Base-by-base conservation (phyloP, 1,284 basidiomycete species). In the Sanguinoderma infundibulare region DNA sequence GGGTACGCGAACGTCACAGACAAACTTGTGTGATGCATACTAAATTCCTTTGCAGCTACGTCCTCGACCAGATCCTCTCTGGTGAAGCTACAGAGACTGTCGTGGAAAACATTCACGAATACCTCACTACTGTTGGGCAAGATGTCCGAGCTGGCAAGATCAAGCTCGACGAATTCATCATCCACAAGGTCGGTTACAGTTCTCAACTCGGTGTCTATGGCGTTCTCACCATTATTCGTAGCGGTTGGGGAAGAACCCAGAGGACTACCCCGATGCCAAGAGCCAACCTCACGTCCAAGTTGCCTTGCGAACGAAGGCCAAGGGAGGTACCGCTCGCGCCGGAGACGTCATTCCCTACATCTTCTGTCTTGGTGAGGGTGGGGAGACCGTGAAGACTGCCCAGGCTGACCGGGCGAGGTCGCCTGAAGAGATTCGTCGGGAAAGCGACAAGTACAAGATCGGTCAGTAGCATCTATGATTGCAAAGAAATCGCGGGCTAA, bases 331-430 rank as follows among this genome's bases (percentile, higher is more conserved):
- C 20, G 91, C 94, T 0, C 87, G 91, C 39, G 86, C 85, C 3
- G 96, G 97, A 53, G 96, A 98, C 74, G 96, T 99, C 61, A 94
- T 99, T 64, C 90, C 96, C 0, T 99, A 99, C 75, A 86, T 99
- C 57, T 98, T 99, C 73, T 99, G 97, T 73, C 69, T 94, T 1
- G 85, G 87, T 4, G 86, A 90, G 20, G 89, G 90, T 60, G 92
- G 92, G 34, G 88, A 91, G 63, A 78, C 82, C 0, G 80, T 88
- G 6, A 95, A 92, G 75, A 84, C 85, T 1, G 89, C 87, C 3
- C 95, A 98, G 72, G 96, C 96, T 5, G 95, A 98, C 64, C 83
- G 89, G 57, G 98, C 97, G 1, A 92, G 87, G 73, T 96, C 98
- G 75, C 96, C 96, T 2, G 96, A 99, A 69, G 98, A 99, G 68